A percentile compares a stretch with the other conserved stretches of the same genome.
Conservation (phyloP, 1,284 basidiomycete species). For the Nidula niveotomentosa region DNA sequence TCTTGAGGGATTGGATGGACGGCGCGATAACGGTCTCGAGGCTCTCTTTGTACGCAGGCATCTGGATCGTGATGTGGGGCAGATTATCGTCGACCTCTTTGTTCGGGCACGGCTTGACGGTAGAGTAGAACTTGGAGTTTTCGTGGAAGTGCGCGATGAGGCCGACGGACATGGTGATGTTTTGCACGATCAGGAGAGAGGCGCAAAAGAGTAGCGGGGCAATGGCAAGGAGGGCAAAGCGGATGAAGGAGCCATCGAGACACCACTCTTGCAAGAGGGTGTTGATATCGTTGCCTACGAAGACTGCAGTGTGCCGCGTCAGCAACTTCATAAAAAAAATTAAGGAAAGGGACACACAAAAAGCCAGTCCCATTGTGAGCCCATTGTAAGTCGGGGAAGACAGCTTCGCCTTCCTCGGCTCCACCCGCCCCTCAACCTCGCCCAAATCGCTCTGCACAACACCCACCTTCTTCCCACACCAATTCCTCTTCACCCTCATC, state of each 20-base stretch:
- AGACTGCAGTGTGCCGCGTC: slow-evolving; percentile 36
- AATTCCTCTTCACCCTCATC: slow-evolving; percentile 27
- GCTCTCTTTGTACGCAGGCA: slow-evolving; percentile 84
- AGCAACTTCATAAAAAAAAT: not conserved
- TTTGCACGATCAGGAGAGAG: slow-evolving; percentile 68
- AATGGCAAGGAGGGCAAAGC: slow-evolving; percentile 63
- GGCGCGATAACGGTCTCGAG: slow-evolving; percentile 62
- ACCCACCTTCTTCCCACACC: slow-evolving; percentile 36
- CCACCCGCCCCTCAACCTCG: slow-evolving; percentile 8
- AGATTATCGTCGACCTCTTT: slow-evolving; percentile 55
- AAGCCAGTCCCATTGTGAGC: slow-evolving; percentile 60
- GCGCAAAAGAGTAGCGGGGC: slow-evolving; percentile 72
- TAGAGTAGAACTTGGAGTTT: slow-evolving; percentile 74
- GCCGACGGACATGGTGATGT: slow-evolving; percentile 63
- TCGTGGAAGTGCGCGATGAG: slow-evolving; percentile 74
- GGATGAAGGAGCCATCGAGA: slow-evolving; percentile 61
- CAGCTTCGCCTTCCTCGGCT: slow-evolving; percentile 33
- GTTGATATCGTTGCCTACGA: slow-evolving; percentile 47
- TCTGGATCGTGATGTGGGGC: slow-evolving; percentile 78
- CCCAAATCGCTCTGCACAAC: slow-evolving; percentile 11
- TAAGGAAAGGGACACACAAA: slow-evolving; percentile 36
- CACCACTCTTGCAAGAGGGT: slow-evolving; percentile 63
- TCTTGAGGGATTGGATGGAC: slow-evolving; percentile 77
- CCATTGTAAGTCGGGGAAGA: slow-evolving; percentile 81
- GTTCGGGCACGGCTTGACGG: slow-evolving; percentile 53